phyloP scores from a whole-genome alignment of 208 protist species.

The Angomonas deanei region DNA sequence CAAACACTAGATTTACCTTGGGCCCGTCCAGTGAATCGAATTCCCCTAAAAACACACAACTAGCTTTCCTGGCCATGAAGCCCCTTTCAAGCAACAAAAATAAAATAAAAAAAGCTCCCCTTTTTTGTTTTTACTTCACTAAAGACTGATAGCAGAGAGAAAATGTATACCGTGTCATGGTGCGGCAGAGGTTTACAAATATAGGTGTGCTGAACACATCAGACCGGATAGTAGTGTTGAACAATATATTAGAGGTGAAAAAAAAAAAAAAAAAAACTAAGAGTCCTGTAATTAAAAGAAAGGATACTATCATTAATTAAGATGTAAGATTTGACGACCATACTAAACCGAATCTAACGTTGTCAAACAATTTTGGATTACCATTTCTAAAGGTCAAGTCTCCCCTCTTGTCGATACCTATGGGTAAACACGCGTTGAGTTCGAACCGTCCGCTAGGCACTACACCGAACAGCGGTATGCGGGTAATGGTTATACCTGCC shows the following conservation, averaged over 20 bases:
- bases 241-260: background rate
- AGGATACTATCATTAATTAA: constrained; percentile 14
- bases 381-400: constrained; percentile 52
- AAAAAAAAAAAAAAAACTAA: constrained; percentile 2
- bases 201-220: no score
- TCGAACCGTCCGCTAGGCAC: constrained; percentile 76
- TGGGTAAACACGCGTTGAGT: constrained; percentile 65
- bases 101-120: constrained; percentile 4
- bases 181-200: no score
- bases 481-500: constrained; percentile 69
- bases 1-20: constrained; percentile 22
- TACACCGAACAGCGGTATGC: constrained; percentile 77
- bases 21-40: constrained; percentile 75
- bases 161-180: no score
- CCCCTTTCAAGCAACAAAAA: constrained; percentile 2
- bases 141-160: no score
- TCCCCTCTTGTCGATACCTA: constrained; percentile 53
- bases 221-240: background rate
- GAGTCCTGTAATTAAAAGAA: constrained; percentile 5
- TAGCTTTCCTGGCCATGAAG: background rate
- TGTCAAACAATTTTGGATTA: constrained; percentile 59
- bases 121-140: constrained; percentile 5
- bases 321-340: constrained; percentile 77
- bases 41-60: constrained; percentile 61
- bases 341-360: constrained; percentile 69